Percentiles rank a stretch among this genome's conserved stretches.
These are phyloP conservation scores for Phytomonas sp. DNA, from an alignment of 208 protist species.

Conservation along the genomic window DNA sequence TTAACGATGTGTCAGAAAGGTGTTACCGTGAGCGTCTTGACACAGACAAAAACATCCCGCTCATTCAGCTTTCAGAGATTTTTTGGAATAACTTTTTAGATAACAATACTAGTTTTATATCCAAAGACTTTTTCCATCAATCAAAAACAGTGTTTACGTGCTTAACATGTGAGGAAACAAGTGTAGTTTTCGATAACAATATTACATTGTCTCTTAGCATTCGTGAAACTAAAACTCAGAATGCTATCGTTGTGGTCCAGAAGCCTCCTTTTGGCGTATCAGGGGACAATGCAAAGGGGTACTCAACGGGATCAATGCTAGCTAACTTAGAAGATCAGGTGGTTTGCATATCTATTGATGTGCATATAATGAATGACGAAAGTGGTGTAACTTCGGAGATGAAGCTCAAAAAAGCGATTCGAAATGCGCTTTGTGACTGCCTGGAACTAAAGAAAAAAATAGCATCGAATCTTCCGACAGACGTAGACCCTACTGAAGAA, in stretches of 20 bases:
- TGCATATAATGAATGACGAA: background rate
- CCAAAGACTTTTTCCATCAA: constrained; percentile 74
- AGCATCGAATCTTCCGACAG: background rate
- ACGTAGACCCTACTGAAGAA: background rate
- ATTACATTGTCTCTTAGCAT: constrained; percentile 56
- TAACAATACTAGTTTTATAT: constrained; percentile 70
- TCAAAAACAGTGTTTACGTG: constrained; percentile 64
- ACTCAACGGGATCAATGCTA: background rate
- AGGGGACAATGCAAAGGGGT: background rate
- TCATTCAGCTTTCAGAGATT: constrained; percentile 53
- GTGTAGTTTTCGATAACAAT: constrained; percentile 75
- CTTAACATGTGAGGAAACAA: constrained; percentile 45
- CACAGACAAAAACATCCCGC: constrained; percentile 53
- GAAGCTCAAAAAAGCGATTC: background rate
- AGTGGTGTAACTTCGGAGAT: background rate
- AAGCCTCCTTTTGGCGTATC: background rate
- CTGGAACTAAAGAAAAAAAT: background rate
- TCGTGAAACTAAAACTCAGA: constrained; percentile 14
- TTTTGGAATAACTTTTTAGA: constrained; percentile 87
- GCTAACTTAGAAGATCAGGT: background rate
- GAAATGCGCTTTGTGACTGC: background rate
- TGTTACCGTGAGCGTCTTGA: constrained; percentile 79
- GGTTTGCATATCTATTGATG: background rate
- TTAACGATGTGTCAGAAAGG: constrained; percentile 70
- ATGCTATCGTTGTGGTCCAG: background rate